phyloP scores from a whole-genome alignment of 495 filamentous ascomycete species.

The Letharia columbiana region DNA sequence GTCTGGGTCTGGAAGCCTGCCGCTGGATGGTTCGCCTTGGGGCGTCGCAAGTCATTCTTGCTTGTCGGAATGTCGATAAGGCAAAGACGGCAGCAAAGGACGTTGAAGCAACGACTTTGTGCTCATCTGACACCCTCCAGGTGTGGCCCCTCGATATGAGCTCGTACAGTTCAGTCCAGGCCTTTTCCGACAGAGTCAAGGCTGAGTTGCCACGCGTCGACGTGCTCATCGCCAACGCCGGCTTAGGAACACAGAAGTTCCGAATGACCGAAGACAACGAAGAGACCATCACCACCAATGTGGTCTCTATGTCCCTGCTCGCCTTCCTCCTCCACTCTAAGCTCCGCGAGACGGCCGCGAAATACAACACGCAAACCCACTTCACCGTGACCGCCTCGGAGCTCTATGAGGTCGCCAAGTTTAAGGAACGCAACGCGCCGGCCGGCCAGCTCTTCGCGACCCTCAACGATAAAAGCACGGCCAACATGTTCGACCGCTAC shows the following conservation, averaged over 20 bases:
- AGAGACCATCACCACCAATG: slow-evolving; percentile 45
- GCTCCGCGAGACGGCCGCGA: slow-evolving; percentile 31
- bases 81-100: slow-evolving; percentile 37
- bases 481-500: slow-evolving; percentile 32
- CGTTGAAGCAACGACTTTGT: slow-evolving; percentile 30
- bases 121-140: slow-evolving; percentile 33
- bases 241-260: slow-evolving; percentile 26
- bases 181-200: slow-evolving; percentile 36
- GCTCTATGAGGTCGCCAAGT: slow-evolving; percentile 31
- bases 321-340: slow-evolving; percentile 32
- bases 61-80: slow-evolving; percentile 41
- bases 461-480: slow-evolving; percentile 29
- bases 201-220: slow-evolving; percentile 36
- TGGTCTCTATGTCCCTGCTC: slow-evolving; percentile 42
- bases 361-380: slow-evolving; percentile 22
- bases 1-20: slow-evolving; percentile 45
- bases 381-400: slow-evolving; percentile 36
- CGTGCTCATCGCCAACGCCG: slow-evolving; percentile 40
- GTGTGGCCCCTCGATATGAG: slow-evolving; percentile 51
- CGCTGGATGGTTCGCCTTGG: slow-evolving; percentile 39
- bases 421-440: slow-evolving; percentile 30
- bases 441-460: slow-evolving; percentile 28
- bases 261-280: slow-evolving; percentile 14
- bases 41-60: slow-evolving; percentile 45
- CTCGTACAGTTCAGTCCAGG: slow-evolving; percentile 30